Evolutionary conservation across 2,329 filamentous ascomycete genomes (phyloP), one percentile per base, ranked within the genome.

Genomic region (Chalaropsis ovoidea): DNA sequence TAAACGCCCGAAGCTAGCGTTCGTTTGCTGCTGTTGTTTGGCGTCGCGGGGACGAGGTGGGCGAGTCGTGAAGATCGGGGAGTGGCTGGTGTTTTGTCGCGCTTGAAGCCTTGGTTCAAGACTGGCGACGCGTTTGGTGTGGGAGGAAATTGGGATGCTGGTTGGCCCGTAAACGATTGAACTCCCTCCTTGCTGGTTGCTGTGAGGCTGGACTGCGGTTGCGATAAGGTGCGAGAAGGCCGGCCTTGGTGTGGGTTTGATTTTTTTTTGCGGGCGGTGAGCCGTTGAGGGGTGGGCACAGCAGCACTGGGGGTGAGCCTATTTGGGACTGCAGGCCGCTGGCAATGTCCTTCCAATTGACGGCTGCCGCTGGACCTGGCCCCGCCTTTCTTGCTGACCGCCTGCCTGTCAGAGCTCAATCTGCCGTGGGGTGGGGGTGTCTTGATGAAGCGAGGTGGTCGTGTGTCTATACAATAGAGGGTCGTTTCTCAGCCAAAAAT

Each of bases 401-500:
- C 58, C 45, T 65, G 61, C 64, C 42, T 35, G n/a, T 17, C 41
- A 47, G 8, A n/a, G 15, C 1, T 27, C 10, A 22, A 43, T 62
- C 64, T 65, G 58, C 54, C 63, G 60, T 31, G 8, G 27, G 7
- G 1, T 5, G 1, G 7, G 35, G 11, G 10, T 2, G 13, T 24
- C 6, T 8, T 54, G 22, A 11, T 56, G 3, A 6, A 35, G 24
- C n/a, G n/a, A 17, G 1, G 3, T 10, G 4, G 45, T 22, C 13
- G 64, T 65, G 58, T 17, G 39, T 42, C 64, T 65, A 65, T 54
- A 62, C 22, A 43, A 62, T 6, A n/a, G 58, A 27, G 58, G 64
- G 64, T 56, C 43, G 43, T 17, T 11, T 4, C 22, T n/a, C 22
- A 24, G 42, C 7, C 17, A 6, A 61, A 67, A 67, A 64, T 15